Base-by-base conservation (phyloP, 2,329 filamentous ascomycete species). In the Diaporthe eres region DNA sequence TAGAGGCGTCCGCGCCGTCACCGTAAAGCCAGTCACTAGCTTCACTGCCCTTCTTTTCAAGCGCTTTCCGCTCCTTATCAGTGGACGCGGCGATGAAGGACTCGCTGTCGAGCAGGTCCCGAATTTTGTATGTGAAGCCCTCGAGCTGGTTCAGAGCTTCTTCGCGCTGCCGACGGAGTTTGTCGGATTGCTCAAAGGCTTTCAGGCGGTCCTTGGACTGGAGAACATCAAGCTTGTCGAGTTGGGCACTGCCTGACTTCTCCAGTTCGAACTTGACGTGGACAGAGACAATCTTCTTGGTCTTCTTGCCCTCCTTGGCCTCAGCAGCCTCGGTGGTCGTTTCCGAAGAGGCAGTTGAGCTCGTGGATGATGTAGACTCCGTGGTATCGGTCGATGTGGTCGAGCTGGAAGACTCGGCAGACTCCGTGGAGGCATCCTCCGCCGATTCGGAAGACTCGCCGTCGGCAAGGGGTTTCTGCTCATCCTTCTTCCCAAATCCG, bases 131-230 rank as follows among this genome's bases (percentile, higher is more conserved):
- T 19, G 96, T 98, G 84, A 94, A 98, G 17, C 90, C 93, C 85
- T 99, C 97, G n/a, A 99, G 91, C 78, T 94, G 93, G 85, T 98
- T 99, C 75, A 98, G 87, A 1, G 94, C 92, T 83, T 98, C 96
- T 82, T 98, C 96, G 44, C 96, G 92, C 75, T 92, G 87, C 49
- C 92, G 86, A 70, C 96, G 94, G 39, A 93, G 91, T 79, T 90
- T 91, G 84, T 99, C 97, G 3, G 96, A 98, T 37, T 90, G 88
- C 79, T 97, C 95, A 80, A 99, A 98, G 6, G 95, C 93, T 80
- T 92, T 90, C 58, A 99, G 90, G 60, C 95, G 93, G 79, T 94
- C 90, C 82, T 93, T 92, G 84, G 89, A 80, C 80, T 87, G 84
- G 78, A 86, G 80, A 80, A 90, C 77, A 53, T 90, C 88, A 17